Base-by-base conservation (phyloP, 495 filamentous ascomycete genomes). In the Lepraria neglecta region DNA sequence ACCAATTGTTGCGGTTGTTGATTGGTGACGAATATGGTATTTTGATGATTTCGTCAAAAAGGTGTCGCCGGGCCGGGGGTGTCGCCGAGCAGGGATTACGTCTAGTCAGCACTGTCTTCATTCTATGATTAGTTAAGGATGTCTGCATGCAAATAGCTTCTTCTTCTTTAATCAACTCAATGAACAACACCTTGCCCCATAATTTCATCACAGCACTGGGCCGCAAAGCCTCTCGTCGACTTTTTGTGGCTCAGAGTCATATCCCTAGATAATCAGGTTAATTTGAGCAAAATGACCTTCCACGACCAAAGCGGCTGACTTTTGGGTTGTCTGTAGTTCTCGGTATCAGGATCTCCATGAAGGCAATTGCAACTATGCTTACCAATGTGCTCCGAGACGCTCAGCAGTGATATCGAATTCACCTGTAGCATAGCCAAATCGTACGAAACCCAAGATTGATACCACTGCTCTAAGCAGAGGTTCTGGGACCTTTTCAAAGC, bases 401-500 rank as follows among this genome's bases (percentile, higher is more conserved):
- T 19, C 57, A 14, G 12, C 47, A 11, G 57, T 59, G 24, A 59
- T 31, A 24, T 59, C 43, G 28, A 59, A 59, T n/a, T 59, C 43
- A 6, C 45, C 40, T 15, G 57, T 59, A 30, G 57, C 57, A 47
- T 24, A 54, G 31, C 57, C 57, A 30, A 46, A 48, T 30, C 28
- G 17, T 9, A 59, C 24, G 57, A 59, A 59, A 19, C 42, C 57
- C 11, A 44, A 31, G 43, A 48, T 35, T 27, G 57, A 48, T 19
- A 59, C 45, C 7, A 59, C 31, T 14, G 57, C 38, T 11, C 57
- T 15, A 15, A 59, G 43, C 4, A 46, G n/a, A 17, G 54, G 64
- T 64, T 75, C 74, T 0, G 68, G 64, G 47, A 64, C 62, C 60
- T 74, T 74, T 70, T 68, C 54, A 77, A 48, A 57, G 74, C 73